Percentiles rank a stretch among this genome's conserved stretches.
phyloP scores from a whole-genome alignment of 106 monocot species.

The Dendrobium officinale region DNA sequence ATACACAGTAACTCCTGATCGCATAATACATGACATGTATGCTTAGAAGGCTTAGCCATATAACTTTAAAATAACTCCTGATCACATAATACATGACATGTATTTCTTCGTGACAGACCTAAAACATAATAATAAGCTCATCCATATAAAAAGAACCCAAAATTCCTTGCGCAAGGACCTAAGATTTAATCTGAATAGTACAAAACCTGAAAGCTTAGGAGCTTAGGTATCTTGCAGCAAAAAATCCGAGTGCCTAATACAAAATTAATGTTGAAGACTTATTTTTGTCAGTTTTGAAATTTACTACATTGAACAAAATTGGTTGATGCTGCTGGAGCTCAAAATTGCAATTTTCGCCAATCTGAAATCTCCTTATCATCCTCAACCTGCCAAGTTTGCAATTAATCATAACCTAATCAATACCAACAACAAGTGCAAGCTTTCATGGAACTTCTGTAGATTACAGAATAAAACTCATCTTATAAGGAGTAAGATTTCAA shows the following conservation, averaged over 20 bases:
- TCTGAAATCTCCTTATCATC: background rate
- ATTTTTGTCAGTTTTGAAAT: background rate
- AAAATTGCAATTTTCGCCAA: background rate
- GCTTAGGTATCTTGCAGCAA: background rate
- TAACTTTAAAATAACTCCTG: no score
- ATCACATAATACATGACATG: no score
- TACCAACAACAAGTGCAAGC: background rate
- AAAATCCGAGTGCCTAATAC: background rate
- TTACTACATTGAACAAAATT: background rate
- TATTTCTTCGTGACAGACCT: no score
- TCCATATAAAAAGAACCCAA: background rate
- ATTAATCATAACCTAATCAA: background rate
- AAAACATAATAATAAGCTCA: background rate
- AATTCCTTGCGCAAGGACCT: background rate
- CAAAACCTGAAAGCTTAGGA: no score
- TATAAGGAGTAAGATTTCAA: background rate
- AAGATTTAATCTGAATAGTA: background rate
- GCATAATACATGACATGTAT: no score
- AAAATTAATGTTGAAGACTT: background rate
- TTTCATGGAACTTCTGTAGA: background rate
- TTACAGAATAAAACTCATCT: background rate
- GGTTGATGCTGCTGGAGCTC: background rate
- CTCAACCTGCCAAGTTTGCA: constrained; percentile 2
- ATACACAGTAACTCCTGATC: no score
- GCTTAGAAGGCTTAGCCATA: no score